Conservation (phyloP, 2,329 filamentous ascomycete species). For the Sclerotinia sclerotiorum region DNA sequence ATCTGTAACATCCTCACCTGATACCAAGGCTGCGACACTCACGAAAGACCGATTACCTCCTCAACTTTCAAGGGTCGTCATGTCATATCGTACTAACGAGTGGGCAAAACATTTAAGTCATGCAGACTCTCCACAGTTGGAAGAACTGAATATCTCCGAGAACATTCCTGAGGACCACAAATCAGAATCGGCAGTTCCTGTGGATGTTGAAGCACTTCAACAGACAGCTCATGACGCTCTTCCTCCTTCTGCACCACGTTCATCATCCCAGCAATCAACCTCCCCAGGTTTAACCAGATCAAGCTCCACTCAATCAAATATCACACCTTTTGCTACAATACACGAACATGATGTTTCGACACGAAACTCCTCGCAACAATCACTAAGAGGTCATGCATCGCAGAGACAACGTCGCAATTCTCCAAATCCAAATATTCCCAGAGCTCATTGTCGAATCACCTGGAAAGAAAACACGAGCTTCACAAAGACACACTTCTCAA, state of each 20-base stretch:
- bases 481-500: not conserved
- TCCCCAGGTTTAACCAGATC: conserved; percentile 26
- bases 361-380: conserved; percentile 13
- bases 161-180: conserved; percentile 41
- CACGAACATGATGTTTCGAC: not conserved
- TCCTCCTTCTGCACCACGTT: conserved; percentile 27
- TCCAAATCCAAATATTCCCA: conserved; percentile 39
- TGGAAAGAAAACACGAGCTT: conserved; percentile 34
- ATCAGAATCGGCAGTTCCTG: conserved; percentile 57
- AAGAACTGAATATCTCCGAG: conserved; percentile 56
- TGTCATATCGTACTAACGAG: conserved; percentile 88
- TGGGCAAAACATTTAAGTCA: conserved; percentile 88
- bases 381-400: not conserved
- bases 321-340: conserved; percentile 2
- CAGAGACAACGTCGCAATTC: conserved; percentile 36
- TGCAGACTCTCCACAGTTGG: conserved; percentile 70
- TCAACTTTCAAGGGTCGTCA: conserved; percentile 72
- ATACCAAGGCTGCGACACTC: conserved; percentile 50
- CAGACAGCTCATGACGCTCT: conserved; percentile 52
- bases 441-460: conserved; percentile 43
- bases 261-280: conserved; percentile 30
- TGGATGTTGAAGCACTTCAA: conserved; percentile 63
- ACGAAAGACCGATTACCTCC: conserved; percentile 64
- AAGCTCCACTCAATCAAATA: conserved; percentile 29
- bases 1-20: conserved; percentile 45